Evolutionary conservation across 768 basidiomycete genomes (phyloP).

Genomic region (Rhizopogon rudus): DNA sequence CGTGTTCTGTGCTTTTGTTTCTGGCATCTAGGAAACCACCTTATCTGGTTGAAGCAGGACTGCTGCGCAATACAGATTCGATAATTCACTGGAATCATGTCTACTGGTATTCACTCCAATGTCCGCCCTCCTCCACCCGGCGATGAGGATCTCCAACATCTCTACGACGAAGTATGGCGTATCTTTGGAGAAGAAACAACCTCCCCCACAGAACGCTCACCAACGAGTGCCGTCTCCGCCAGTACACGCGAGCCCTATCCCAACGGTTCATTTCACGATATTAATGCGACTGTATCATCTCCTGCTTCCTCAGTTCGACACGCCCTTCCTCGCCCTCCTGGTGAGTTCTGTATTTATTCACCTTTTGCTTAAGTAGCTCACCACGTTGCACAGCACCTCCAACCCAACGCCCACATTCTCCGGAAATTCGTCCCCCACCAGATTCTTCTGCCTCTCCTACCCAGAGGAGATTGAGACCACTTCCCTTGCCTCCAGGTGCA

Average conservation of each 20-base stretch:
- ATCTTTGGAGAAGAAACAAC: conserved; percentile 50
- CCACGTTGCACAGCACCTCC: neutral
- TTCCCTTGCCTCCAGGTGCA: conserved; percentile 23
- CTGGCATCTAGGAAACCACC: too few species aligned
- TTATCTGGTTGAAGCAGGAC: neutral
- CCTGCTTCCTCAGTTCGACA: conserved; percentile 9
- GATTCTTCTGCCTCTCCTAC: conserved; percentile 24
- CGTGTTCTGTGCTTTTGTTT: neutral
- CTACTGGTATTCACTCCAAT: conserved; percentile 26
- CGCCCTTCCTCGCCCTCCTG: conserved; percentile 17
- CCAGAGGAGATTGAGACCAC: conserved; percentile 22
- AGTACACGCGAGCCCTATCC: conserved; percentile 14
- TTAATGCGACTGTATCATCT: conserved; percentile 6
- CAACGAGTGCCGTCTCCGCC: conserved; percentile 11
- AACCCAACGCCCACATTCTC: conserved; percentile 12
- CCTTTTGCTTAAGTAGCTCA: neutral
- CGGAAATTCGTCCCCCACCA: conserved; percentile 15
- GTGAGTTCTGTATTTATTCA: conserved; percentile 12
- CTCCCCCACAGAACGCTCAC: conserved; percentile 27
- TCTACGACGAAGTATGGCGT: conserved; percentile 74
- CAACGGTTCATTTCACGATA: conserved; percentile 17
- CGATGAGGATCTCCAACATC: conserved; percentile 67
- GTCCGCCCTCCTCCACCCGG: conserved; percentile 39
- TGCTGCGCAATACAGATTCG: neutral
- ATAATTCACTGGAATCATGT: conserved; percentile 24